Conservation (phyloP, 768 basidiomycete species). For the Mycena rosella region DNA sequence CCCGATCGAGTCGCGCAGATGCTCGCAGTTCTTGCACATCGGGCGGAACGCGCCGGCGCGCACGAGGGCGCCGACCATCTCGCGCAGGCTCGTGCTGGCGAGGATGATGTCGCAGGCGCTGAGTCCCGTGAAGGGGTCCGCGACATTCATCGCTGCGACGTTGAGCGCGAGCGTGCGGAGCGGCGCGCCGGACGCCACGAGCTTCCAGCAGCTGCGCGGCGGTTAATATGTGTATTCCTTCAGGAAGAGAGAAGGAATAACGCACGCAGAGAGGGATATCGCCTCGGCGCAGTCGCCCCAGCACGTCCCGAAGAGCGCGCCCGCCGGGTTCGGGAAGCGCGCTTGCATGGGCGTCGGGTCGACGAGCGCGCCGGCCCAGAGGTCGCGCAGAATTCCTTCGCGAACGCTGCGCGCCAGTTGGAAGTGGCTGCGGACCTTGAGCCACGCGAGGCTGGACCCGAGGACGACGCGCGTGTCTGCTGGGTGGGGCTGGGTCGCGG, state of each 20-base stretch:
- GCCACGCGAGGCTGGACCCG: constrained; percentile 30
- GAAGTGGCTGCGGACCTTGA: constrained; percentile 29
- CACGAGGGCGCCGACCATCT: constrained; percentile 9
- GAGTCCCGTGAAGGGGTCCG: constrained; percentile 14
- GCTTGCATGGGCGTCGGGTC: constrained; percentile 31
- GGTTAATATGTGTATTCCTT: too few species aligned
- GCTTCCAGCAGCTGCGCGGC: constrained; percentile 21
- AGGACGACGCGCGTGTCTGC: constrained; percentile 21
- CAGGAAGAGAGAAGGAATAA: not conserved
- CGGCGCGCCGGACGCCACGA: constrained; percentile 6
- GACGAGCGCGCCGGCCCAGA: constrained; percentile 20
- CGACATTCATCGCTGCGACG: constrained; percentile 25
- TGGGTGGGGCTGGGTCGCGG: not conserved
- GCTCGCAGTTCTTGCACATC: constrained; percentile 35
- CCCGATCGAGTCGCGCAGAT: constrained; percentile 10
- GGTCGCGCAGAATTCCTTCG: constrained; percentile 20
- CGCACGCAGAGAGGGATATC: constrained; percentile 29
- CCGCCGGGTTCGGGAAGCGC: constrained; percentile 25
- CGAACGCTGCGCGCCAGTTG: constrained; percentile 27
- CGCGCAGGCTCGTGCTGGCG: not conserved
- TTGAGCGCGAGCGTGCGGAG: constrained; percentile 29
- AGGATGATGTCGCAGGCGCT: constrained; percentile 26
- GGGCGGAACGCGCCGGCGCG: constrained; percentile 22
- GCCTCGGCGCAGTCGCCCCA: constrained; percentile 36
- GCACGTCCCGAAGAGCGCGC: constrained; percentile 29